phyloP scores from a whole-genome alignment of 2,329 filamentous ascomycete genomes.

The Trichoderma simmonsii region DNA sequence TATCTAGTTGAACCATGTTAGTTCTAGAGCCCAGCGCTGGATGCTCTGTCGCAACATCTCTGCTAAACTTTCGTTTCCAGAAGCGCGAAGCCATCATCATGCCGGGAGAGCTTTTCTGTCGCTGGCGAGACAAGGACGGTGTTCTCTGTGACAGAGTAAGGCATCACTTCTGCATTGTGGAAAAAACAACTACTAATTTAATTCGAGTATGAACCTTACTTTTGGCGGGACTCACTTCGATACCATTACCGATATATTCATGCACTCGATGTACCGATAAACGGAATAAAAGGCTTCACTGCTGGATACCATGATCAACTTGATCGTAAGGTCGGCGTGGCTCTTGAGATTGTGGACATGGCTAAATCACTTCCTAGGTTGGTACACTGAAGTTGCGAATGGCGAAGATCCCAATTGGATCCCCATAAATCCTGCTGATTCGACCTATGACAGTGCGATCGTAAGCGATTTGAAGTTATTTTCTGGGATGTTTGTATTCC shows the following conservation, averaged over 20 bases:
- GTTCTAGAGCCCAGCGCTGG: rapidly evolving
- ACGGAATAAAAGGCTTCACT: background rate
- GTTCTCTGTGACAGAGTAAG: background rate
- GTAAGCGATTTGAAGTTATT: background rate
- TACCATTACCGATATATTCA: background rate
- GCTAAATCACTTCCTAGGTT: background rate
- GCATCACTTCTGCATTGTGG: background rate
- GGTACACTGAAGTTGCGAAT: background rate
- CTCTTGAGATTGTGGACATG: background rate
- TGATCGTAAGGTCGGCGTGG: background rate
- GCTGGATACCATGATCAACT: background rate
- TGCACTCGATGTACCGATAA: background rate
- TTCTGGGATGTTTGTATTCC: background rate
- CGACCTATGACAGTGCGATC: too few relatives aligned
- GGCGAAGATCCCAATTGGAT: background rate
- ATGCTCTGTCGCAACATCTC: background rate
- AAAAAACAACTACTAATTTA: background rate
- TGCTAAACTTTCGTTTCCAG: background rate
- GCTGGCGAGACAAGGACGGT: background rate
- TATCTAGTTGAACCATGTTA: background rate
- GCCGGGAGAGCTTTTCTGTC: background rate
- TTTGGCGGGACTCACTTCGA: background rate
- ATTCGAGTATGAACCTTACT: background rate
- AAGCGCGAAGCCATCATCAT: background rate
- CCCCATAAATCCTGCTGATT: background rate